Base-by-base conservation (phyloP, 306 rosid genomes). In the Trifolium repens region DNA sequence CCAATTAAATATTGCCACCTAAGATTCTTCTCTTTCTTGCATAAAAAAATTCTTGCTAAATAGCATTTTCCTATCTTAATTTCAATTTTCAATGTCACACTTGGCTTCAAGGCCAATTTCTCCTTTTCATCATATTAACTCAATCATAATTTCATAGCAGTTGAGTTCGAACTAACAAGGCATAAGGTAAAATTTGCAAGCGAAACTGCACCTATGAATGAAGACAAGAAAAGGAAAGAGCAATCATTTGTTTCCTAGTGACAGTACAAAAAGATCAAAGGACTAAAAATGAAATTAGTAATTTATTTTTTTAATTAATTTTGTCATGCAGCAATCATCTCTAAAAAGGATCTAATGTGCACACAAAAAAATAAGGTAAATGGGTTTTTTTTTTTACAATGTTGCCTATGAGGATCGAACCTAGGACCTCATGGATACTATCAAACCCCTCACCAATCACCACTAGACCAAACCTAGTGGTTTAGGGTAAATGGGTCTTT, bases 161-260 rank as follows among this genome's bases (percentile, higher is more conserved):
- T 34, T 65, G 54, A 46, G 70, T 73, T 57, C 11, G 58, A 66
- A 58, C 69, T 4, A 37, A n/a, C 40, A 5, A 24, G 26, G 57
- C 66, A 78, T 52, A 54, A 58, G 61, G 67, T 71, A 39, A 42
- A 34, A 9, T 54, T 40, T 57, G 54, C 27, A 32, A 32, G 57
- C 6, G 40, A 64, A 64, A 34, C 65, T n/a, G 9, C 73, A 42
- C 15, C 42, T 58, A 60, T 15, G 71, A 72, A 72, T 54, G 49
- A 32, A 17, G 72, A 60, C 75, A 61, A 10, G 67, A 67, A 73
- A 80, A 80, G 71, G 66, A 74, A 80, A 19, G 58, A 80, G 27
- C 75, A 47, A 73, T 26, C 17, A 67, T 73, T 62, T 79, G 75
- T 58, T 27, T 43, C 11, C 12, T 54, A 30, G 74, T 46, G 40